phyloP scores from a whole-genome alignment of 129 eudicot species.

The Flaveria sonorensis region DNA sequence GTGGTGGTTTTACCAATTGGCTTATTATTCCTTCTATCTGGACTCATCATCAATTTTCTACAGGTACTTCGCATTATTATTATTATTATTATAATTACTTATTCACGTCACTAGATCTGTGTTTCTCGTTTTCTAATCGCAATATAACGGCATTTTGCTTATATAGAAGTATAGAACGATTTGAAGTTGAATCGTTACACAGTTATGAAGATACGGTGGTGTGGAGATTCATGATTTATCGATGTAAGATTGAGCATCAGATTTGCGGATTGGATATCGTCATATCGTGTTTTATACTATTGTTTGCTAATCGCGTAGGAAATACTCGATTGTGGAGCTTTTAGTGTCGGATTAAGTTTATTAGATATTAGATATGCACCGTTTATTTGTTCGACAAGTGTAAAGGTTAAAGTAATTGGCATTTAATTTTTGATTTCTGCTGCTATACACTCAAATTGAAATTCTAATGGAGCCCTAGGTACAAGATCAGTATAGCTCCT shows the following conservation, averaged over 20 bases:
- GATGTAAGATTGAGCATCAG: not conserved
- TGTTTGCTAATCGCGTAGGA: not conserved
- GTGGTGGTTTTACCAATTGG: constrained; percentile 65
- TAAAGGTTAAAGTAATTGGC: not conserved
- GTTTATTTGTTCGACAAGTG: not conserved
- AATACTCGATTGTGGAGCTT: not conserved
- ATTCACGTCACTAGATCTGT: not conserved
- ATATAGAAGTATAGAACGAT: not conserved
- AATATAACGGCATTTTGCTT: not conserved
- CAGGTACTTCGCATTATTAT: constrained; percentile 47
- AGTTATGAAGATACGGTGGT: not conserved
- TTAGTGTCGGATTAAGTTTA: not conserved
- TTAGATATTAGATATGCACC: not conserved
- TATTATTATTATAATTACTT: not conserved
- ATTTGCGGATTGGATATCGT: constrained; percentile 6
- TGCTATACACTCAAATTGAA: not conserved
- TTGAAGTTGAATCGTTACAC: not conserved
- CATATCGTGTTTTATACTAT: constrained; percentile 2
- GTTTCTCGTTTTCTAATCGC: not conserved
- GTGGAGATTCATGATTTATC: not conserved
- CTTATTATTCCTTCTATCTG: constrained; percentile 63
- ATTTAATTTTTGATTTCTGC: no score
- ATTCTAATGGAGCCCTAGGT: not conserved
- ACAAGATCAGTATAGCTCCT: not conserved
- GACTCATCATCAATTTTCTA: constrained; percentile 66